phyloP scores from a whole-genome alignment of 768 basidiomycete species.

The Crassisporium funariophilum region DNA sequence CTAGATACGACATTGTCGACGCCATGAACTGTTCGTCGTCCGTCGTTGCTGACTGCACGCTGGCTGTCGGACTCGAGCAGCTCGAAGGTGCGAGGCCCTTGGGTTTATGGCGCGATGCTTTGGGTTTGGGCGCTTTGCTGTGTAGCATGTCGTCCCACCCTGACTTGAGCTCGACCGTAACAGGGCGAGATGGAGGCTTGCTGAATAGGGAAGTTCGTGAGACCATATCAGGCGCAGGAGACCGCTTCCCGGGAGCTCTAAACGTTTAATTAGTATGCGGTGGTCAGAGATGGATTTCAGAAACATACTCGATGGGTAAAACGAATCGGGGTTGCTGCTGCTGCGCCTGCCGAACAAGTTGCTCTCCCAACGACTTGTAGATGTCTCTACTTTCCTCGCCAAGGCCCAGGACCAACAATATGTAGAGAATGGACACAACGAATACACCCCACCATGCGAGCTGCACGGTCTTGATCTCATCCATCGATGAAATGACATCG shows the following conservation, averaged over 20 bases:
- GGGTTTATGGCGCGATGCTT: slow-evolving; percentile 16
- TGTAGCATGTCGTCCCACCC: slow-evolving; percentile 54
- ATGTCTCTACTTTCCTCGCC: slow-evolving; percentile 43
- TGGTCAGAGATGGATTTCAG: not conserved
- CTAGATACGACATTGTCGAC: slow-evolving; percentile 47
- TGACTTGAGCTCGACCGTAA: slow-evolving; percentile 42
- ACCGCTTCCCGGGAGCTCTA: slow-evolving; percentile 2
- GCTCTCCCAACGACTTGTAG: slow-evolving; percentile 33
- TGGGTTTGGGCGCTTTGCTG: slow-evolving; percentile 29
- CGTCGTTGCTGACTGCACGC: slow-evolving; percentile 13
- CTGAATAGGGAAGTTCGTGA: slow-evolving; percentile 21
- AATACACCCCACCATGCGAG: slow-evolving; percentile 45
- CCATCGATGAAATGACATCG: slow-evolving; percentile 27
- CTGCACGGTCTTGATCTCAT: slow-evolving; percentile 17
- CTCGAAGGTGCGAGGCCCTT: slow-evolving; percentile 21
- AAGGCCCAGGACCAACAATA: slow-evolving; percentile 35
- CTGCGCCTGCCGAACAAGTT: slow-evolving; percentile 9
- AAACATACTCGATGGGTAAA: slow-evolving; percentile 17
- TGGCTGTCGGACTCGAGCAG: slow-evolving; percentile 30
- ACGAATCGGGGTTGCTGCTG: slow-evolving; percentile 2
- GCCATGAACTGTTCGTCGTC: slow-evolving; percentile 45
- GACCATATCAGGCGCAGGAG: slow-evolving; percentile 6
- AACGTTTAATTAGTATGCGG: not conserved
- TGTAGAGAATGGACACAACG: slow-evolving; percentile 38
- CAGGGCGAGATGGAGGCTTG: slow-evolving; percentile 24